Base-by-base conservation (phyloP, 768 basidiomycete genomes). In the Xerocomus spinulosus region DNA sequence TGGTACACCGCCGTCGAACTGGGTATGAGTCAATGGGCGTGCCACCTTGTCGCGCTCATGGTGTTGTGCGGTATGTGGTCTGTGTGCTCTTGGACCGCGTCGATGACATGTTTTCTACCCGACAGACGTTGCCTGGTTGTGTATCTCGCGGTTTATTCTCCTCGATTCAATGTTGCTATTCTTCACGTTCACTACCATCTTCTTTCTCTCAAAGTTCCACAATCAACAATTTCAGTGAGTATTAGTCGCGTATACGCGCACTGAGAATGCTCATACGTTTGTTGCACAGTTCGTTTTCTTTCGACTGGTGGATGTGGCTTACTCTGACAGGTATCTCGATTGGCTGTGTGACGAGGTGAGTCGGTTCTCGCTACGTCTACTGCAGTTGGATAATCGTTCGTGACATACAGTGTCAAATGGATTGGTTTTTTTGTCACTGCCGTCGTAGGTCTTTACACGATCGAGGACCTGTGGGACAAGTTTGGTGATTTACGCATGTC, bases 281-380 rank as follows among this genome's bases (percentile, higher is more conserved):
- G 21, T 28, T 12, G 3, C 0, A 8, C 55, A 95, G 93, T 55
- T 80, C 96, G 0, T 99, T 99, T 66, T 86, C 91, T 25, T 74
- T 88, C 51, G 96, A 98, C 63, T 99, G 96, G 96, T 98, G 94
- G 94, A 59, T 87, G 51, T 99, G 93, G 93, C 75, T 99, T 9
- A 68, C 80, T n/a, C 66, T 95, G 56, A 97, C 94, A 1, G 96
- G 96, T n/a, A 64, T 85, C 46, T 93, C 92, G 1, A 95, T 99
- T 54, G 96, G 96, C 45, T 87, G 85, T 58, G 94, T 96, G n/a
- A 87, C 87, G 28, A 92, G 90, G 91, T 88, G 55, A 47, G 68
- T 55, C 12, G 10, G 14, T 21, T 15, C 43, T 54, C 20, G 23
- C 36, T 14, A 9, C 18, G 7, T 36, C 26, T 17, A 21, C 10